These are phyloP conservation scores for Erigeron canadensis DNA, from an alignment of 129 eudicot species.

Conservation along the genomic window DNA sequence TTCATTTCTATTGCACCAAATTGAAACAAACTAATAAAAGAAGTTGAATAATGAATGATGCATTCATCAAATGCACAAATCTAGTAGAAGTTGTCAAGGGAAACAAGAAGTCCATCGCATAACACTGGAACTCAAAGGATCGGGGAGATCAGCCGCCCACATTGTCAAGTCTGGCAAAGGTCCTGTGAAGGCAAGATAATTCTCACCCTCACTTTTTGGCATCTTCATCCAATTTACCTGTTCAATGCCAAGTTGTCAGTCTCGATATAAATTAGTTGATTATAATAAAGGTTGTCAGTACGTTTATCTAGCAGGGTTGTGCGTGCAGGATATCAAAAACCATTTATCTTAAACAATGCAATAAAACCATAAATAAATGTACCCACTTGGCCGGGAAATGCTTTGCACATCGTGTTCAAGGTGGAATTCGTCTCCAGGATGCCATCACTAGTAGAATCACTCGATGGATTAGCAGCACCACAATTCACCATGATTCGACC, in stretches of 20 bases:
- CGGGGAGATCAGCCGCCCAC: constrained; percentile 77
- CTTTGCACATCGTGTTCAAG: constrained; percentile 58
- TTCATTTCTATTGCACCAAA: no score
- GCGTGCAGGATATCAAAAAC: not conserved
- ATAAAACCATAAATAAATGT: constrained; percentile 17
- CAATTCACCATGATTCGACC: constrained; percentile 95
- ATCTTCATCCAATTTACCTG: constrained; percentile 82
- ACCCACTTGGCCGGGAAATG: constrained; percentile 71
- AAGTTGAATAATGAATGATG: no score
- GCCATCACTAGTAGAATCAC: constrained; percentile 14
- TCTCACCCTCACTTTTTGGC: constrained; percentile 56
- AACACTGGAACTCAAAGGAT: constrained; percentile 46
- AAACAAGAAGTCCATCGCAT: constrained; percentile 58
- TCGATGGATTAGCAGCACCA: constrained; percentile 40
- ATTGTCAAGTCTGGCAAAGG: constrained; percentile 61
- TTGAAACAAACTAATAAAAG: no score
- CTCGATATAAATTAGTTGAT: not conserved
- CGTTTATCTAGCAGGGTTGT: not conserved
- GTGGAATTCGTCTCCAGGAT: constrained; percentile 56
- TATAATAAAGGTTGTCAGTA: not conserved
- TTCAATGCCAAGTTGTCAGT: constrained; percentile 7
- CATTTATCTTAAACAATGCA: not conserved
- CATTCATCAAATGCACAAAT: not conserved
- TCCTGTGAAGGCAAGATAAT: constrained; percentile 83
- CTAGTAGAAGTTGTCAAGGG: constrained; percentile 17